Conservation (phyloP, 768 basidiomycete species). For the Leccinum subtestaceum region DNA sequence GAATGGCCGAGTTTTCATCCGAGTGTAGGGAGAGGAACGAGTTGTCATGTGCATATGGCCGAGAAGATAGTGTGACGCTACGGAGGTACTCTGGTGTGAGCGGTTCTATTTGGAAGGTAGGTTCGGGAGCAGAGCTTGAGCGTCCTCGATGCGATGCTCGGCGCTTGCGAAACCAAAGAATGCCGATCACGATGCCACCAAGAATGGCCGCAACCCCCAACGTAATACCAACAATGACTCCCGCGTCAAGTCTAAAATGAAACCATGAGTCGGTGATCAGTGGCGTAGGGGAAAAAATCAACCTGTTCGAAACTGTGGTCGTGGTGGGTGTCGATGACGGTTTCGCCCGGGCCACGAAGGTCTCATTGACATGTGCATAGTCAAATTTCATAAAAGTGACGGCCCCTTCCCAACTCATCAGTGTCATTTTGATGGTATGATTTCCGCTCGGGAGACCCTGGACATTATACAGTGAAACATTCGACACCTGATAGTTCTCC, state of each 20-base stretch:
- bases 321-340: no score
- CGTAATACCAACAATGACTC: conserved; percentile 6
- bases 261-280: conserved; percentile 4
- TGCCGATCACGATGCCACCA: background rate
- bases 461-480: conserved; percentile 15
- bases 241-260: conserved; percentile 8
- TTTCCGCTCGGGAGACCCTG: conserved; percentile 16
- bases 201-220: conserved; percentile 11
- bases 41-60: background rate
- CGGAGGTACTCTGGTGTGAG: background rate
- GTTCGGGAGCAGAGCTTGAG: background rate
- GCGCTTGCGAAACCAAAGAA: conserved; percentile 10
- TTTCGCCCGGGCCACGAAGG: conserved; percentile 8
- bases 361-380: conserved; percentile 26
- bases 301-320: conserved; percentile 8
- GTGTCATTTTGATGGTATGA: conserved; percentile 20
- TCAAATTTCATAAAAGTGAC: conserved; percentile 16
- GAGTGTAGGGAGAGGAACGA: background rate
- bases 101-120: background rate
- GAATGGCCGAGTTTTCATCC: background rate
- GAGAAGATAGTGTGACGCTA: background rate
- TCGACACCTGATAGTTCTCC: conserved; percentile 19
- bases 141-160: background rate
- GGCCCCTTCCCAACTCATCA: no score
- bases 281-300: background rate